Evolutionary conservation across 108 stramenopile species (phyloP).

Genomic region (Nannochloropsis gaditana): DNA sequence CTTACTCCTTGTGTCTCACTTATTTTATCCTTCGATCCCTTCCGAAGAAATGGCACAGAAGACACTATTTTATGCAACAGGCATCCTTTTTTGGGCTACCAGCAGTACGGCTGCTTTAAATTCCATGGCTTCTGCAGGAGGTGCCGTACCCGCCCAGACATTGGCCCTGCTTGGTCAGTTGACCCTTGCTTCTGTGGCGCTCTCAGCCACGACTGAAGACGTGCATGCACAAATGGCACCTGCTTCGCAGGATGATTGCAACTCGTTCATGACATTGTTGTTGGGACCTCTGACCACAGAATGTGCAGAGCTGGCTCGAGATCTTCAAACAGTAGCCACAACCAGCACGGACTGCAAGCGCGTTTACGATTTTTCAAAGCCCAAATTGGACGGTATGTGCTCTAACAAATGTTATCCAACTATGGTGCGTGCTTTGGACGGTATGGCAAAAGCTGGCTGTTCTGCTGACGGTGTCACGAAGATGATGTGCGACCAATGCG

Average conservation of each 20-base stretch:
- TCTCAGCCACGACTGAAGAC: neutral
- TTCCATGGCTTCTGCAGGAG: neutral
- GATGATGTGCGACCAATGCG: neutral
- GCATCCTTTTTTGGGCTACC: neutral
- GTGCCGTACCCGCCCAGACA: neutral
- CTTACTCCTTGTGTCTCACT: no score
- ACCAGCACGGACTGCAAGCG: neutral
- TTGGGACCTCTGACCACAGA: neutral
- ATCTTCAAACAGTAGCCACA: neutral
- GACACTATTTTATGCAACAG: neutral
- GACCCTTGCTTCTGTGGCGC: neutral
- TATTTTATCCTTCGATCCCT: no score
- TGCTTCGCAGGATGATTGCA: neutral
- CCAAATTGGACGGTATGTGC: slow-evolving; percentile 3
- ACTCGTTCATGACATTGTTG: neutral
- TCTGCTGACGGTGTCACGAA: neutral
- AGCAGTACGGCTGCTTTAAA: neutral
- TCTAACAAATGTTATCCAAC: neutral
- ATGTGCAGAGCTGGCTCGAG: neutral
- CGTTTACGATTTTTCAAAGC: neutral
- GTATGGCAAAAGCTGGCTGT: neutral
- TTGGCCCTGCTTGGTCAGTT: neutral
- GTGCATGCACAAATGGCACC: neutral
- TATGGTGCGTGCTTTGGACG: slow-evolving; percentile 4
- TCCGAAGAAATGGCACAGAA: neutral